These are phyloP conservation scores for Dactylis glomerata DNA, from an alignment of 176 grass and related monocot species.

Conservation along the genomic window DNA sequence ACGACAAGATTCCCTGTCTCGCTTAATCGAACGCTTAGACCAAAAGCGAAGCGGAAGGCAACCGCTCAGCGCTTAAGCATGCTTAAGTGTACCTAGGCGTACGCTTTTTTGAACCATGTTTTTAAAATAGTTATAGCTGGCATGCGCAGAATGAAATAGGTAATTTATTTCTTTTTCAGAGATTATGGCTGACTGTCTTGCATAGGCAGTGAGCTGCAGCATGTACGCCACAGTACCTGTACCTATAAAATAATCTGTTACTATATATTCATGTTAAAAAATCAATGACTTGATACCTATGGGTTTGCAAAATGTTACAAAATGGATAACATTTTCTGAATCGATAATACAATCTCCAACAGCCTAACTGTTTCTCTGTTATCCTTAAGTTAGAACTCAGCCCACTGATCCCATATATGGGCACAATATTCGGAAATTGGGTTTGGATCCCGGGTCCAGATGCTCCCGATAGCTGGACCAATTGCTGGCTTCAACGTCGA, in stretches of 20 bases:
- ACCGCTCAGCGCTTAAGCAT: too few relatives aligned
- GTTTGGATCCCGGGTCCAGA: too few relatives aligned
- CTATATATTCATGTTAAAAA: neutral
- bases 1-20: too few relatives aligned
- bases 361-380: neutral
- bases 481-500: too few relatives aligned
- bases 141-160: neutral
- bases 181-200: neutral
- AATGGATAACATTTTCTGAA: neutral
- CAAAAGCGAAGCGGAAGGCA: too few relatives aligned
- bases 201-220: neutral
- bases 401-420: neutral
- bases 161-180: neutral
- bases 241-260: neutral
- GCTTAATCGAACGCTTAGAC: too few relatives aligned
- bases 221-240: neutral
- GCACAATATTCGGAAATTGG: slow-evolving; percentile 17
- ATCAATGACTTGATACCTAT: neutral
- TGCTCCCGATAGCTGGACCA: too few relatives aligned
- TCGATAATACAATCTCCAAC: neutral
- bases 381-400: neutral
- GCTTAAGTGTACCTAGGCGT: too few relatives aligned
- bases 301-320: too few relatives aligned
- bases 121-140: neutral
- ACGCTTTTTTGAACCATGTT: too few relatives aligned